Evolutionary conservation across 2,329 filamentous ascomycete genomes (phyloP), one percentile per base, ranked within the genome.

Genomic region (Diaporthe nobilis): DNA sequence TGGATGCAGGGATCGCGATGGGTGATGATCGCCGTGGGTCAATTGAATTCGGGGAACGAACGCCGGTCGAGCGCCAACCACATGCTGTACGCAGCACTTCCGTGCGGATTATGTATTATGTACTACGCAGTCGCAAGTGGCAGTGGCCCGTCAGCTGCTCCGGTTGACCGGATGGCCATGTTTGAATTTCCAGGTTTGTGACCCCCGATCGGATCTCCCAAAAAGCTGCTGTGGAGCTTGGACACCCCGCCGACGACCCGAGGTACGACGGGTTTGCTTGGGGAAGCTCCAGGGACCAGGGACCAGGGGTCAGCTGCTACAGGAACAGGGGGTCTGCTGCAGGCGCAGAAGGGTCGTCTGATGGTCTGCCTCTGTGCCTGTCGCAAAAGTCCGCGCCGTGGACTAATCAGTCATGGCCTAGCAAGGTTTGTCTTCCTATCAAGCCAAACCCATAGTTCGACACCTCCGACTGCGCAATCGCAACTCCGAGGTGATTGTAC

Each of bases 201-300:
- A 53, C 34, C 65, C 61, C 65, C 65, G 65, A 68, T 68, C 65
- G 65, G 47, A 68, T 68, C 65, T 42, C 65, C n/a, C 65, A 68
- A 68, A 53, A 68, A 68, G 65, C 47, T 53, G 65, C 22, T 39
- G 34, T 68, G 65, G 65, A 68, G 65, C 65, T 68, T 68, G 65
- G 65, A 68, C 22, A 39, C 65, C 47, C 65, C 65, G 65, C 65
- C 65, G 47, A 68, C 31, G 65, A 12, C 65, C 65, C 65, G 65
- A 68, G 65, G 65, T 39, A 39, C 47, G 31, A 53, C 47, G 65
- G 47, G 47, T 4, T 53, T n/a, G 65, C 65, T 68, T 53, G 65
- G 65, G 63, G 65, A 68, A 53, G 65, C 65, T 53, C 15, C 65
- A 68, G 22, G 47, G 47, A 68, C 63, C 63, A 68, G 22, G 63